phyloP scores from a whole-genome alignment of 257 asterid species.

The Coffea canephora region DNA sequence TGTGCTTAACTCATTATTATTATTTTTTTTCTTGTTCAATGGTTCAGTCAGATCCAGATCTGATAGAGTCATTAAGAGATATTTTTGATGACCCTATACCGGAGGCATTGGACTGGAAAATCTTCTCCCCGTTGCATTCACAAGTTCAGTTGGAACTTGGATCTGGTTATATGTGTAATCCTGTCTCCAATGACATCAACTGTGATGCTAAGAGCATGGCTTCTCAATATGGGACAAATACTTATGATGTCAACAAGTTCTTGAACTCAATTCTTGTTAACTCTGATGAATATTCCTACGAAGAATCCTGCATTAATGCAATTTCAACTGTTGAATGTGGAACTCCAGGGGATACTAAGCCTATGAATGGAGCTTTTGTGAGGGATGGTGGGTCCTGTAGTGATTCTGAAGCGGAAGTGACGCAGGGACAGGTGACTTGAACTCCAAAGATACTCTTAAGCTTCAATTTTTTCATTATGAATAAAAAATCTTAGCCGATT shows the following conservation, averaged over 20 bases:
- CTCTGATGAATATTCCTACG: slow-evolving; percentile 48
- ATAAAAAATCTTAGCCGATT: neutral
- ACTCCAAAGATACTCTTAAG: slow-evolving; percentile 10
- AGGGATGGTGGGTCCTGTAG: slow-evolving; percentile 30
- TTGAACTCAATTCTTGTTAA: slow-evolving; percentile 49
- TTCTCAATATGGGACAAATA: slow-evolving; percentile 55
- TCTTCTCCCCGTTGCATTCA: slow-evolving; percentile 65
- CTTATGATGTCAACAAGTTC: slow-evolving; percentile 46
- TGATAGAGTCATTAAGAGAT: slow-evolving; percentile 46
- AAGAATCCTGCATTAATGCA: slow-evolving; percentile 16
- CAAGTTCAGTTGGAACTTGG: slow-evolving; percentile 72
- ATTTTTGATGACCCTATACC: slow-evolving; percentile 33
- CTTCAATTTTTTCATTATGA: neutral
- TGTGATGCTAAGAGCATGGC: slow-evolving; percentile 28
- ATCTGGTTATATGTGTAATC: slow-evolving; percentile 32
- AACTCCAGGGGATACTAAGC: slow-evolving; percentile 6
- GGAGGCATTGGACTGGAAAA: slow-evolving; percentile 45
- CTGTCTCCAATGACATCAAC: slow-evolving; percentile 27
- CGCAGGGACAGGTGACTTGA: slow-evolving; percentile 48
- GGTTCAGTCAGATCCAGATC: slow-evolving; percentile 64
- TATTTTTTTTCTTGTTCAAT: slow-evolving; percentile 7
- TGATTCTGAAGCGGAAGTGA: slow-evolving; percentile 67
- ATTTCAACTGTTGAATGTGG: slow-evolving; percentile 19
- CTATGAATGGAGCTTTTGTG: neutral
- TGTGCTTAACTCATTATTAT: neutral